Base-by-base conservation (phyloP, 202 grass and related monocot genomes). In the Eragrostis tef region DNA sequence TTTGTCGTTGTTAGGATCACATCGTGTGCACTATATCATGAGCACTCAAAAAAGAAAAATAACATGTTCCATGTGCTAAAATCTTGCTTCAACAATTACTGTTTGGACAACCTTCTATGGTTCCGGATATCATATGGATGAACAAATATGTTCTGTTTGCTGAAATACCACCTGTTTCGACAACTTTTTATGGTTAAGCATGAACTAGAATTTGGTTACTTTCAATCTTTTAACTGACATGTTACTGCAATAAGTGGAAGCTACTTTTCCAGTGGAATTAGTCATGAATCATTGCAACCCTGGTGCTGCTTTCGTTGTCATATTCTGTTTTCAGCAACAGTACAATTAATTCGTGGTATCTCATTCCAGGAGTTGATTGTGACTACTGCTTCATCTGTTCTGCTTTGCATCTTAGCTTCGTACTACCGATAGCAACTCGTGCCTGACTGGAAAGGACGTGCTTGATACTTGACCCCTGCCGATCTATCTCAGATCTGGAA, bases 321-420 rank as follows among this genome's bases (percentile, higher is more conserved):
- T 68, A 31, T 62, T 48, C 17, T 67, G 34, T 49, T 86, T 83
- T 31, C 17, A n/a, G 70, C 16, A 22, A 39, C 2, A 80, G 22
- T 84, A 47, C 67, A 15, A 58, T 44, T 57, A 67, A 74, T 74
- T 50, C 45, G 62, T 75, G 66, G 64, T 39, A 88, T 81, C 76
- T 80, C 36, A 81, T 88, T 81, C 70, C 86, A 94, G 92, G 86
- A 94, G 67, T 78, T 86, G 62, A 81, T 94, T 64, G 86, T 91
- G 83, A 94, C 92, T 22, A 65, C 69, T 51, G 47, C 78, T 31
- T 76, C 88, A 62, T 87, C 86, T 11, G 39, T 82, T 77, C 49
- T 85, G 50, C 88, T 97, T 64, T 93, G 87, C 86, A 82, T 89
- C 50, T 86, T 83, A 71, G 83, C 88, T 49, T 91, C 89, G 4